These are phyloP conservation scores for Quercus robur DNA, from an alignment of 306 rosid genomes.

Conservation along the genomic window DNA sequence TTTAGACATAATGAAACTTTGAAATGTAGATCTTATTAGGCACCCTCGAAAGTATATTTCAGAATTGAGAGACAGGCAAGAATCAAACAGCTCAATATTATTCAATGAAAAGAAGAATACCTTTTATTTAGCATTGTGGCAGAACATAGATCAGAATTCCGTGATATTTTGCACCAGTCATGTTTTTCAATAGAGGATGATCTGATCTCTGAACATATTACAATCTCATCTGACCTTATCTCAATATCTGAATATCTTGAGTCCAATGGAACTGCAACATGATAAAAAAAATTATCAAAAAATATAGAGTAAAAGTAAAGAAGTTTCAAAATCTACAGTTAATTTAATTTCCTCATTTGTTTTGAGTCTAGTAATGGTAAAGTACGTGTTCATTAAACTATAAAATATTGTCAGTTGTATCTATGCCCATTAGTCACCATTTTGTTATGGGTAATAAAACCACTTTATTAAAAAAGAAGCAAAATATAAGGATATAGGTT, in stretches of 20 bases:
- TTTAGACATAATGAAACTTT: background rate
- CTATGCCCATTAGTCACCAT: background rate
- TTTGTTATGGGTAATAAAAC: too few species aligned
- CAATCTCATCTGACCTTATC: constrained; percentile 51
- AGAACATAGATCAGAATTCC: constrained; percentile 63
- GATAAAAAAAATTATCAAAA: constrained; percentile 11
- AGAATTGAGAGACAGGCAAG: constrained; percentile 1
- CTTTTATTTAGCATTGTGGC: constrained; percentile 65
- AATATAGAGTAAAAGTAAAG: constrained; percentile 11
- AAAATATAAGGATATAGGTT: too few species aligned
- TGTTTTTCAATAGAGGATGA: constrained; percentile 42
- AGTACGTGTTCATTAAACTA: background rate
- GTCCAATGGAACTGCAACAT: constrained; percentile 56
- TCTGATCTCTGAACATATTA: constrained; percentile 52
- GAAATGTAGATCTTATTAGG: background rate
- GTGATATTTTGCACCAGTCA: constrained; percentile 72
- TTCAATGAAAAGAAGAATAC: constrained; percentile 23
- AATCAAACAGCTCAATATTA: constrained; percentile 1
- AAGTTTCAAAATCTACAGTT: background rate
- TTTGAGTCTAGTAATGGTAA: background rate
- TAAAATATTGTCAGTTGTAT: background rate
- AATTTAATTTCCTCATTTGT: background rate
- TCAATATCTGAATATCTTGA: constrained; percentile 57
- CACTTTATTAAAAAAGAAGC: too few species aligned
- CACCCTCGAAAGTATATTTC: background rate